Base-by-base conservation (phyloP, 2,329 filamentous ascomycete species). In the Pezicula carpinea region DNA sequence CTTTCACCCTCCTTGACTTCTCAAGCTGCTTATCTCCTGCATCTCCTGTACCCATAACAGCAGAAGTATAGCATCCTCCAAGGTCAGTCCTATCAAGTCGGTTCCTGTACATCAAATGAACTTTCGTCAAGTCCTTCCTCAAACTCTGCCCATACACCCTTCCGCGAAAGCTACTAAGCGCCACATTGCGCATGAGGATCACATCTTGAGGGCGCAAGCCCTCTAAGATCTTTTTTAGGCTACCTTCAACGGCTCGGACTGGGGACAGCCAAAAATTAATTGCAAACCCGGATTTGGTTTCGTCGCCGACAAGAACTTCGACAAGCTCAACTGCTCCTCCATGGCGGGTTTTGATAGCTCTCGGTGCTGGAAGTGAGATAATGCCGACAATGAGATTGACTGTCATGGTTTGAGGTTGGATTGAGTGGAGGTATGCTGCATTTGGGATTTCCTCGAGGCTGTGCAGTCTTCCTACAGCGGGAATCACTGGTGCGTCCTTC, bases 71-170 rank as follows among this genome's bases (percentile, higher is more conserved):
- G 33, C 79, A 68, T 0, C 83, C 83, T 4, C 69, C 73, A 49
- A 59, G 63, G 61, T 77, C 81, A 32, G 61, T 73, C 55, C 68
- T 70, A 48, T 77, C 75, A 7, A 77, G 60, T 50, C 68, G 73
- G 47, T 72, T 68, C 18, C 80, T 74, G 57, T 80, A 80, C 15
- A 95, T 66, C 36, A 95, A 67, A 52, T 83, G 75, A 21, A 92
- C 70, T 51, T 76, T 80, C 4, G 88, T 91, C 57, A 87, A 76
- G 6, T 81, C 80, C 53, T 78, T 79, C 22, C 85, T 79, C 52
- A 96, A 68, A 59, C 85, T 93, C 64, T 95, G 87, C 0, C 92
- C 91, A 58, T 93, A 90, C 0, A 96, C 91, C 57, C 79, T 83
- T 39, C 81, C 79, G 43, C 77, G 77, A 63, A 92, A 97, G 4